These are phyloP conservation scores for Blastobotrys apis DNA, from an alignment of 1,139 yeast genomes.

Conservation along the genomic window DNA sequence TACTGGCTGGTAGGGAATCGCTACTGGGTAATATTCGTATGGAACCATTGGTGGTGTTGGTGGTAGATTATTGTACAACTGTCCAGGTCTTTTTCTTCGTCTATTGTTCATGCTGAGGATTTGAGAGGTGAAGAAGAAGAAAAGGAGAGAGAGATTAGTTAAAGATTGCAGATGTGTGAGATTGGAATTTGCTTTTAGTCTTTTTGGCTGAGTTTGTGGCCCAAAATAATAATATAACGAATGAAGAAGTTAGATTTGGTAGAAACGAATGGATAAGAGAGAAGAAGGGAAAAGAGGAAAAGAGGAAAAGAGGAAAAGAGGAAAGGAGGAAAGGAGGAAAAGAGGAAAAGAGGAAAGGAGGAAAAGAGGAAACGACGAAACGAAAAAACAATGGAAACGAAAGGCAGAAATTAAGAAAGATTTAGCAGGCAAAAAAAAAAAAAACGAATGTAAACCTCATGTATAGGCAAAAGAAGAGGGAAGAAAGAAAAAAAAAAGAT, in stretches of 20 bases:
- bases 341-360: background rate
- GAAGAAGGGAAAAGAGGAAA: background rate
- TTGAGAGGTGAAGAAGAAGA: too few species aligned
- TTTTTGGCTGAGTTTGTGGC: too few species aligned
- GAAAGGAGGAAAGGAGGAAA: background rate
- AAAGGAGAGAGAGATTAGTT: too few species aligned
- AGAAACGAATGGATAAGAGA: constrained; percentile 1
- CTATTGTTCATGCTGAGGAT: too few species aligned
- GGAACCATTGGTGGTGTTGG: background rate
- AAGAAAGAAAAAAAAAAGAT: too few species aligned
- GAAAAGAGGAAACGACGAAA: background rate
- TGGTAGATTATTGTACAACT: background rate
- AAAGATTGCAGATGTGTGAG: too few species aligned
- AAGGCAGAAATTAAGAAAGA: background rate
- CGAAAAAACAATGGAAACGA: background rate
- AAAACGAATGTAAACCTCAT: too few species aligned
- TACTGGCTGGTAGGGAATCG: constrained; percentile 2
- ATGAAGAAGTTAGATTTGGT: too few species aligned
- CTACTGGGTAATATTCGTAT: constrained; percentile 1
- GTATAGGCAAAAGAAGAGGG: too few species aligned
- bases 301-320: background rate
- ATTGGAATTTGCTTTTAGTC: too few species aligned
- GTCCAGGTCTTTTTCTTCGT: too few species aligned
- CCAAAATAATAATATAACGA: too few species aligned
- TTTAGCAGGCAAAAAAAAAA: background rate